phyloP scores from a whole-genome alignment of 2,329 filamentous ascomycete genomes.

The Xylariales sp. region DNA sequence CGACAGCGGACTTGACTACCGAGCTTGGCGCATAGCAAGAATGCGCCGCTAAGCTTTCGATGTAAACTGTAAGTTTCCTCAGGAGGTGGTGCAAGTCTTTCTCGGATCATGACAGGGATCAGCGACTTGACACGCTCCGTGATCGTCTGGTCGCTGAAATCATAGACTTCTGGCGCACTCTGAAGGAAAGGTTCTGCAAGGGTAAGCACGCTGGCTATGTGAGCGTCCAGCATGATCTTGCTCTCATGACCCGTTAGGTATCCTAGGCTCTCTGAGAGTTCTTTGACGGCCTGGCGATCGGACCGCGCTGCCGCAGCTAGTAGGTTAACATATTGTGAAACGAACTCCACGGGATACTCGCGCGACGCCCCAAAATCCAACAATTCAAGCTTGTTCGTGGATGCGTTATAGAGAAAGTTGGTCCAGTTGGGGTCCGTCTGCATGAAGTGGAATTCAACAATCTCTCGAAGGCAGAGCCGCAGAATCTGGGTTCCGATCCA shows the following conservation, averaged over 20 bases:
- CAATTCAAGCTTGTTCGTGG: slow-evolving; percentile 71
- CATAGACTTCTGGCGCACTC: slow-evolving; percentile 76
- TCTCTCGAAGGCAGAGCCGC: slow-evolving; percentile 86
- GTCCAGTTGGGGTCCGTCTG: slow-evolving; percentile 99
- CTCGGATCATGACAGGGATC: slow-evolving; percentile 90
- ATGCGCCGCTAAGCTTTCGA: slow-evolving; percentile 91
- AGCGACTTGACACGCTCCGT: slow-evolving; percentile 84
- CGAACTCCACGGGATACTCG: slow-evolving; percentile 77
- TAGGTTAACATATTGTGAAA: slow-evolving; percentile 73
- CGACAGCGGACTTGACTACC: slow-evolving; percentile 79
- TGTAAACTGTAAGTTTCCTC: slow-evolving; percentile 98
- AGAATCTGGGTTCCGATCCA: slow-evolving; percentile 96
- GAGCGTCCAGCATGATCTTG: slow-evolving; percentile 80
- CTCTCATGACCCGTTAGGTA: slow-evolving; percentile 93
- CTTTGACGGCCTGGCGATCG: slow-evolving; percentile 60
- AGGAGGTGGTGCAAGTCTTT: slow-evolving; percentile 83
- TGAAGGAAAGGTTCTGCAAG: slow-evolving; percentile 86
- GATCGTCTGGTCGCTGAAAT: slow-evolving; percentile 92
- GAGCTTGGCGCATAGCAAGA: slow-evolving; percentile 82
- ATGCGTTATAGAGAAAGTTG: slow-evolving; percentile 87
- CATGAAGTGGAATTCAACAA: slow-evolving; percentile 95
- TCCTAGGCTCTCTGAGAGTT: slow-evolving; percentile 71
- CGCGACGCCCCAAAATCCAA: slow-evolving; percentile 93
- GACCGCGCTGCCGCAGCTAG: slow-evolving; percentile 73
- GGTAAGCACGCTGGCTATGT: slow-evolving; percentile 82